Conservation (phyloP, 208 protist species). For the Trypanosoma brucei region DNA sequence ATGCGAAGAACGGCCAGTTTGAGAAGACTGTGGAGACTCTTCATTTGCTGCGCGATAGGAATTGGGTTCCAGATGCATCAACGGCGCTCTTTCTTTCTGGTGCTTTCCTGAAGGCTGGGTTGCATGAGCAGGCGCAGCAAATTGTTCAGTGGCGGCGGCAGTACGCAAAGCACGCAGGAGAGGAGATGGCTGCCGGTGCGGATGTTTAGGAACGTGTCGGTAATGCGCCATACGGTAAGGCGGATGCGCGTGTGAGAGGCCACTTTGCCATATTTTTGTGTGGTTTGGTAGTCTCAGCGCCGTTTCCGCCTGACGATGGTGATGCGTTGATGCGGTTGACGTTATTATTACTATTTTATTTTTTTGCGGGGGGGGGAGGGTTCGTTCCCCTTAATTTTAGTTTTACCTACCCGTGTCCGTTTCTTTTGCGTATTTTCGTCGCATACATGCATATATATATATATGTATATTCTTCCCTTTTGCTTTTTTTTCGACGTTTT, state of each 20-base stretch:
- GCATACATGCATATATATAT: too few relatives aligned
- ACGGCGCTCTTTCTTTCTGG: slow-evolving; percentile 73
- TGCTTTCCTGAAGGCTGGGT: slow-evolving; percentile 77
- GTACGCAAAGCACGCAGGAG: slow-evolving; percentile 57
- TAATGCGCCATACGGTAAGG: neutral
- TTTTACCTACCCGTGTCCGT: too few relatives aligned
- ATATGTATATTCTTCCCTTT: too few relatives aligned
- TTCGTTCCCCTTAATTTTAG: too few relatives aligned
- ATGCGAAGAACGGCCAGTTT: slow-evolving; percentile 65
- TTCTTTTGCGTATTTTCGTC: too few relatives aligned
- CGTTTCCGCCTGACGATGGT: too few relatives aligned
- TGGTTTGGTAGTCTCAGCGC: too few relatives aligned
- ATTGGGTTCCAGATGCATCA: slow-evolving; percentile 77
- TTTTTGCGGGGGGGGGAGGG: too few relatives aligned
- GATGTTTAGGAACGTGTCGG: slow-evolving; percentile 3
- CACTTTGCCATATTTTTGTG: neutral
- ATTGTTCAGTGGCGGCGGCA: slow-evolving; percentile 83
- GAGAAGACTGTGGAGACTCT: slow-evolving; percentile 82
- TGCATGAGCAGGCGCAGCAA: slow-evolving; percentile 86
- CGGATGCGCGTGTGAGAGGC: neutral
- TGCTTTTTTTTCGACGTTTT: too few relatives aligned
- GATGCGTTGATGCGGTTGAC: too few relatives aligned
- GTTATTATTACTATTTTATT: too few relatives aligned
- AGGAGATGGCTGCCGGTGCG: slow-evolving; percentile 7
- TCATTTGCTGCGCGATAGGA: slow-evolving; percentile 70